Evolutionary conservation across 495 filamentous ascomycete species (phyloP).

Genomic region (Penicillium arizonense): DNA sequence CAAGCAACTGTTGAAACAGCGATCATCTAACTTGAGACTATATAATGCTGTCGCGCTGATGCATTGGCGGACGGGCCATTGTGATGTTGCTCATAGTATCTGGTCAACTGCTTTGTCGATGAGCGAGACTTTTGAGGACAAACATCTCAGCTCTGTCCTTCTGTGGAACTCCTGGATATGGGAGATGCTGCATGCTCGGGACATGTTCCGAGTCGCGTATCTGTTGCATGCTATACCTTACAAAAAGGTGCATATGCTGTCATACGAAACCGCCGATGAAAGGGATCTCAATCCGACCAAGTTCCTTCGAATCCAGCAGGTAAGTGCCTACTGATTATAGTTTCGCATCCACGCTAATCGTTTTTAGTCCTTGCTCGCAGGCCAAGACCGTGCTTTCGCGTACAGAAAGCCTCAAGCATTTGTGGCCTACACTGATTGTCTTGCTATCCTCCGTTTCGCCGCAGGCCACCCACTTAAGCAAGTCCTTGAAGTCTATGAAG

Average conservation of each 20-base stretch:
- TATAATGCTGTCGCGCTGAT: slow-evolving; percentile 80
- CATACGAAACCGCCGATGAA: slow-evolving; percentile 15
- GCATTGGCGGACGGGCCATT: slow-evolving; percentile 58
- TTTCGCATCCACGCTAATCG: slow-evolving; percentile 7
- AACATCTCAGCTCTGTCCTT: slow-evolving; percentile 45
- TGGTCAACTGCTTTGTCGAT: slow-evolving; percentile 63
- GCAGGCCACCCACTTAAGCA: slow-evolving; percentile 28
- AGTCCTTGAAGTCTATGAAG: slow-evolving; percentile 50
- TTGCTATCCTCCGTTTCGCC: slow-evolving; percentile 66
- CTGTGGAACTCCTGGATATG: slow-evolving; percentile 74
- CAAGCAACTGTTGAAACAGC: slow-evolving; percentile 67
- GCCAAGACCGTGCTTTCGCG: slow-evolving; percentile 55
- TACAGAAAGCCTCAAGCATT: slow-evolving; percentile 42
- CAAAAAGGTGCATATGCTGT: slow-evolving; percentile 22
- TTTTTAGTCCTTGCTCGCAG: slow-evolving; percentile 51
- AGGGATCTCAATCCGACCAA: slow-evolving; percentile 34
- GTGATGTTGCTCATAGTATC: slow-evolving; percentile 57
- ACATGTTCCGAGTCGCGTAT: slow-evolving; percentile 45
- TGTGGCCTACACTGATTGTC: slow-evolving; percentile 55
- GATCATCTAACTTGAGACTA: slow-evolving; percentile 60
- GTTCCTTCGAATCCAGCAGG: slow-evolving; percentile 53
- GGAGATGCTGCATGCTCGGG: slow-evolving; percentile 55
- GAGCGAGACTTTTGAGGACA: slow-evolving; percentile 39
- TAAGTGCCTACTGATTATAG: slow-evolving; percentile 24
- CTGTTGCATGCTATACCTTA: slow-evolving; percentile 45